phyloP scores from a whole-genome alignment of 768 basidiomycete genomes.

The Holtermanniella nyarrowii region DNA sequence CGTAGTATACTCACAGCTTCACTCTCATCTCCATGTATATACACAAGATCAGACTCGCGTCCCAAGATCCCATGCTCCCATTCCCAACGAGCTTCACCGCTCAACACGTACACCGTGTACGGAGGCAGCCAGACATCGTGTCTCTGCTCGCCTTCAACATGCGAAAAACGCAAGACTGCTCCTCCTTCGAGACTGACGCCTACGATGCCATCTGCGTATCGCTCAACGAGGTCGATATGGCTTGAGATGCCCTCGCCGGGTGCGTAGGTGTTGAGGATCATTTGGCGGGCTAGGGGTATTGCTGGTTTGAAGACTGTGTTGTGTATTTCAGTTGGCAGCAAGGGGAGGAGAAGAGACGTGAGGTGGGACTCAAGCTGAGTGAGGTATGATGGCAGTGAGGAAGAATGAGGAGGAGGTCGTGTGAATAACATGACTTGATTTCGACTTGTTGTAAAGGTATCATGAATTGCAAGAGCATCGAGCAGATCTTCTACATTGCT shows the following conservation, averaged over 20 bases:
- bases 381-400: conserved; percentile 53
- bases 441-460: conserved; percentile 41
- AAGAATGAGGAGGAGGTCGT: conserved; percentile 36
- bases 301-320: conserved; percentile 37
- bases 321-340: conserved; percentile 49
- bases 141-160: conserved; percentile 13
- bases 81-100: conserved; percentile 66
- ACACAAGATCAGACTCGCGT: conserved; percentile 53
- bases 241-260: conserved; percentile 83
- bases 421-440: conserved; percentile 88
- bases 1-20: conserved; percentile 24
- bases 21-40: background rate
- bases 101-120: conserved; percentile 64
- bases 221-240: conserved; percentile 71
- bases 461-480: conserved; percentile 12
- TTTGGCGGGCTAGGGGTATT: conserved; percentile 59
- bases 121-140: conserved; percentile 57
- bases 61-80: conserved; percentile 84
- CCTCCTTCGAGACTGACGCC: conserved; percentile 73
- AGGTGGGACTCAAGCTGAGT: conserved; percentile 49
- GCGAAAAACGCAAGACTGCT: conserved; percentile 65
- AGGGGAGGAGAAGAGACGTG: conserved; percentile 46
- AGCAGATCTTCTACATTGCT: conserved; percentile 12
- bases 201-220: conserved; percentile 83
- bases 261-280: conserved; percentile 77